Percentiles rank a stretch among this genome's conserved stretches.
phyloP scores from a whole-genome alignment of 768 basidiomycete genomes.

The Suillus americanus region DNA sequence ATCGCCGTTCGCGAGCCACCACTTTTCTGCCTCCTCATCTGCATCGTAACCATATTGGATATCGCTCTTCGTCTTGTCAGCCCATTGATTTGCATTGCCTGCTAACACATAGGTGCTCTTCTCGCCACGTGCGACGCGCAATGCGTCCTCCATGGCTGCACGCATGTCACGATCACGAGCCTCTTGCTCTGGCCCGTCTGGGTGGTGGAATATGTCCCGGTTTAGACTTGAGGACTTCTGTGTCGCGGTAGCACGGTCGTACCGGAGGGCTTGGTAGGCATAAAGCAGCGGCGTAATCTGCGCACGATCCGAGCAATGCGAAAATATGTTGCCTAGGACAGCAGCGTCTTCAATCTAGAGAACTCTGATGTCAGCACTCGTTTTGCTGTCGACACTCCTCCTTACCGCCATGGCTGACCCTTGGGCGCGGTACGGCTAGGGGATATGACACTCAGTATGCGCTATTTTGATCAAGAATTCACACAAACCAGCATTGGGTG shows the following conservation, averaged over 20 bases:
- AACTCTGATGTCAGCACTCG: conserved; percentile 10
- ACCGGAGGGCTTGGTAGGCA: conserved; percentile 54
- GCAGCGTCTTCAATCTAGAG: conserved; percentile 36
- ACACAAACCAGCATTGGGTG: conserved; percentile 51
- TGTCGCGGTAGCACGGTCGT: conserved; percentile 46
- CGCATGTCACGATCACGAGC: conserved; percentile 53
- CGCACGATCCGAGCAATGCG: conserved; percentile 38
- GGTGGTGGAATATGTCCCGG: conserved; percentile 54
- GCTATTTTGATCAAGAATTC: neutral
- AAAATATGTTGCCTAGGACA: conserved; percentile 49
- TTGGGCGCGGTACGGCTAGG: conserved; percentile 52
- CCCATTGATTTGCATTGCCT: conserved; percentile 57
- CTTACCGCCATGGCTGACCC: conserved; percentile 56
- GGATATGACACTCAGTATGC: neutral
- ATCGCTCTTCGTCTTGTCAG: conserved; percentile 49
- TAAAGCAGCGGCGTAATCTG: conserved; percentile 49
- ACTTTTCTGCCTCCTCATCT: conserved; percentile 47
- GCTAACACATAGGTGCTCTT: conserved; percentile 10
- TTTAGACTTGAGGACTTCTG: conserved; percentile 53
- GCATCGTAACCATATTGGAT: conserved; percentile 56
- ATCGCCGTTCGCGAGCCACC: conserved; percentile 44
- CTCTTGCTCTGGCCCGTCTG: conserved; percentile 53
- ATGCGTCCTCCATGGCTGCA: conserved; percentile 44
- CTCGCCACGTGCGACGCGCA: conserved; percentile 23
- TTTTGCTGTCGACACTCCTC: neutral